These are phyloP conservation scores for Paramecium primaurelia DNA, from an alignment of 73 alveolate species.

Conservation along the genomic window DNA sequence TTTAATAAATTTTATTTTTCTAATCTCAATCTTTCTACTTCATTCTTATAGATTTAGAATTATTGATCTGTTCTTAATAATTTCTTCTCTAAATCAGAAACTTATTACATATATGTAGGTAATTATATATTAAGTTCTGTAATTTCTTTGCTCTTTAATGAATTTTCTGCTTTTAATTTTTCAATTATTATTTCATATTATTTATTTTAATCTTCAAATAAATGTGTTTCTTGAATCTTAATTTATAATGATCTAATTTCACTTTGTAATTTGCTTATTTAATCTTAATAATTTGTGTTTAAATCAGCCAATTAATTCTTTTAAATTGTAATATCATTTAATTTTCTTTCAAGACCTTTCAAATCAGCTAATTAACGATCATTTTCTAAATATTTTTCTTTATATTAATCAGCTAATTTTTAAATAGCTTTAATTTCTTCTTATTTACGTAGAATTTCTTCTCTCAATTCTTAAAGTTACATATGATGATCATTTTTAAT, in stretches of 20 bases:
- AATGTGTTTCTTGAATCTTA: background rate
- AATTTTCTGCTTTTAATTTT: background rate
- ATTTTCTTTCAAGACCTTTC: background rate
- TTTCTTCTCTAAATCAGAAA: background rate
- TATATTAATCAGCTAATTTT: background rate
- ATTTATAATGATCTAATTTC: background rate
- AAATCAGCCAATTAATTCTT: background rate
- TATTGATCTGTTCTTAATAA: background rate
- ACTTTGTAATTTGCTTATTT: background rate
- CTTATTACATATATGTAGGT: background rate
- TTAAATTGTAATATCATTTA: background rate
- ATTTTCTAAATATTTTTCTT: background rate
- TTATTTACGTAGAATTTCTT: background rate
- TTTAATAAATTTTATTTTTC: background rate
- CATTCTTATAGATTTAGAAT: background rate
- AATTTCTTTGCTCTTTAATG: slow-evolving; percentile 30
- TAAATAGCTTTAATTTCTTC: background rate
- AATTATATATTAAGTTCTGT: background rate
- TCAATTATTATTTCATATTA: background rate
- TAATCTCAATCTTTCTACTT: slow-evolving; percentile 3
- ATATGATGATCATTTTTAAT: background rate
- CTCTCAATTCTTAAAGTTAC: background rate
- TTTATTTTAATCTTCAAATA: background rate
- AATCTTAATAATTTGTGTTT: background rate
- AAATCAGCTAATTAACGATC: background rate